Percentiles rank a stretch among this genome's conserved stretches.
These are phyloP conservation scores for Luzula sylvatica DNA, from an alignment of 176 grass and related monocot genomes.

Conservation along the genomic window DNA sequence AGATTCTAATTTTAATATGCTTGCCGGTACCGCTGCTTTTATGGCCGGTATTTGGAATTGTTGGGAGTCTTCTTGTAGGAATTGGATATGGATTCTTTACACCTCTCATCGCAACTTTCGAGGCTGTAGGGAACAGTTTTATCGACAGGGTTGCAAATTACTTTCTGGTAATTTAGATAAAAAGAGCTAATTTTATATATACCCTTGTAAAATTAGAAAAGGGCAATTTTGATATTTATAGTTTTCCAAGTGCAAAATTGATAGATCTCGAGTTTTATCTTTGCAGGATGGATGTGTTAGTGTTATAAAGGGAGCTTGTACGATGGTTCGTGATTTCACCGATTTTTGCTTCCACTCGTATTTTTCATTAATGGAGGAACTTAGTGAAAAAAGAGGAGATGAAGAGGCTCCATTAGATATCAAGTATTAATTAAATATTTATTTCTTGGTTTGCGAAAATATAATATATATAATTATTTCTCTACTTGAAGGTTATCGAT, in stretches of 20 bases:
- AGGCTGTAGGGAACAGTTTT: slow-evolving; percentile 42
- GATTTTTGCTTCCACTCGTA: slow-evolving; percentile 91
- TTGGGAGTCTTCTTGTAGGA: slow-evolving; percentile 54
- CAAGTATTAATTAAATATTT: slow-evolving; percentile 29
- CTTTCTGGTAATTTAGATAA: slow-evolving; percentile 32
- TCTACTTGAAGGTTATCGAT: slow-evolving; percentile 36
- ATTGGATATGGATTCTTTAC: slow-evolving; percentile 55
- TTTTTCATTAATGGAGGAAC: slow-evolving; percentile 86
- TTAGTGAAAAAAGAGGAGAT: slow-evolving; percentile 42
- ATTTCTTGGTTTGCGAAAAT: neutral
- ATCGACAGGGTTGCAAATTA: slow-evolving; percentile 55
- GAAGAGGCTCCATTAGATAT: slow-evolving; percentile 57
- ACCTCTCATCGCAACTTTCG: slow-evolving; percentile 72
- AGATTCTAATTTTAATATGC: slow-evolving; percentile 30
- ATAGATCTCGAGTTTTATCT: neutral
- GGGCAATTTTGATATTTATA: neutral
- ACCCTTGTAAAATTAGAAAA: too few relatives aligned
- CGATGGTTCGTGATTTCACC: slow-evolving; percentile 56
- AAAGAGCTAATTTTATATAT: too few relatives aligned
- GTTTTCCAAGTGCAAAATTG: neutral
- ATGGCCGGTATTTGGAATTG: slow-evolving; percentile 31
- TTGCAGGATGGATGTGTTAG: slow-evolving; percentile 51
- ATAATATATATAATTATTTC: neutral
- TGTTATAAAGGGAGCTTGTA: slow-evolving; percentile 43
- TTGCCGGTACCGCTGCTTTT: slow-evolving; percentile 48